Evolutionary conservation across 2,329 filamentous ascomycete genomes (phyloP).

Genomic region (Hypoxylon sp.): DNA sequence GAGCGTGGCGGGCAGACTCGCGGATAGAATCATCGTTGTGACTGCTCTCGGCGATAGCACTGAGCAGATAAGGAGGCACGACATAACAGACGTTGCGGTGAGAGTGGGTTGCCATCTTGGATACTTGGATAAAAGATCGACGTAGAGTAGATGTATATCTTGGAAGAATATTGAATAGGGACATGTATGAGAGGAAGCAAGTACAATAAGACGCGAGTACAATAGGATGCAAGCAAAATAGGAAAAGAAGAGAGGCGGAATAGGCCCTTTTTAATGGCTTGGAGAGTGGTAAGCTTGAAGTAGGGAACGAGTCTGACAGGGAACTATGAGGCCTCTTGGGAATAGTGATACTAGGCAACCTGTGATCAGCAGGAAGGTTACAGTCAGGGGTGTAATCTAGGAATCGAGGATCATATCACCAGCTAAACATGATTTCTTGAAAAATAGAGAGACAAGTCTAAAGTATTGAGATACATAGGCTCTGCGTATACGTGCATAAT

Average conservation of each 20-base stretch:
- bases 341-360: slow-evolving; percentile 15
- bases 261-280: slow-evolving; percentile 1
- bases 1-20: slow-evolving; percentile 55
- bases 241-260: neutral
- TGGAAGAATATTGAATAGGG: slow-evolving; percentile 13
- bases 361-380: slow-evolving; percentile 8
- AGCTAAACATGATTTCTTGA: slow-evolving; percentile 6
- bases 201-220: no score
- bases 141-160: slow-evolving; percentile 19
- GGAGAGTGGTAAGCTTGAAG: slow-evolving; percentile 12
- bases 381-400: slow-evolving; percentile 23
- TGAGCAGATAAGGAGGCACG: slow-evolving; percentile 64
- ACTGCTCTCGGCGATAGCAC: slow-evolving; percentile 59
- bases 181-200: slow-evolving; percentile 17
- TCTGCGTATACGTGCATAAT: neutral
- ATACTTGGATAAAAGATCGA: slow-evolving; percentile 15
- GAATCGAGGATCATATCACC: slow-evolving; percentile 6
- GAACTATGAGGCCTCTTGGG: neutral
- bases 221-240: no score
- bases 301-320: neutral
- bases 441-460: slow-evolving; percentile 6
- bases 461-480: slow-evolving; percentile 2
- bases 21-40: slow-evolving; percentile 57
- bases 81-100: slow-evolving; percentile 56
- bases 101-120: slow-evolving; percentile 47